phyloP scores from a whole-genome alignment of 2,329 filamentous ascomycete genomes.

The Penicillium sp. region DNA sequence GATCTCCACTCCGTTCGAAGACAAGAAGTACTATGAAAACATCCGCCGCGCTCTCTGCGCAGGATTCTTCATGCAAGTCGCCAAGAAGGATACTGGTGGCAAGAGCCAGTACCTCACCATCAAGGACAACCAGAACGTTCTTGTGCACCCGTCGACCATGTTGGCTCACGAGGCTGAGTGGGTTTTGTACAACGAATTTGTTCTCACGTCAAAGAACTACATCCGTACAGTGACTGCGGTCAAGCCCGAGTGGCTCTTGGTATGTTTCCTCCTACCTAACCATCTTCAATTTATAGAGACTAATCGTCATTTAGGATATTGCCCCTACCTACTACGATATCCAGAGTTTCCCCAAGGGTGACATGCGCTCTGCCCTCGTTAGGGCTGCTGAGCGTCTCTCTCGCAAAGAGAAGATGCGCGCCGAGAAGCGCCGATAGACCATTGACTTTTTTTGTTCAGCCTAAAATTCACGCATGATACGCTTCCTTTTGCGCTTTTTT shows the following conservation, averaged over 20 bases:
- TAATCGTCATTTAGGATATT: slow-evolving; percentile 67
- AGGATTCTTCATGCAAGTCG: slow-evolving; percentile 99
- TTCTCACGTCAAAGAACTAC: slow-evolving; percentile 97
- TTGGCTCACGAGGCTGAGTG: slow-evolving; percentile 87
- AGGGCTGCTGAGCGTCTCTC: slow-evolving; percentile 57
- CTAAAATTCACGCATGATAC: slow-evolving; percentile 12
- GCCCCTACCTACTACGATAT: slow-evolving; percentile 92
- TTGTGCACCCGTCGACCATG: slow-evolving; percentile 91
- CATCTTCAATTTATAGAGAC: slow-evolving; percentile 8
- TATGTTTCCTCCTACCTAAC: slow-evolving; percentile 49
- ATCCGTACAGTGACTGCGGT: slow-evolving; percentile 91
- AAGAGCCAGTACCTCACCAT: slow-evolving; percentile 88
- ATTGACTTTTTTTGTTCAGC: slow-evolving; percentile 6
- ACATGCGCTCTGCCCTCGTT: slow-evolving; percentile 70
- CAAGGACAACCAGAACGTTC: slow-evolving; percentile 92
- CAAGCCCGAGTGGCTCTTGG: slow-evolving; percentile 90
- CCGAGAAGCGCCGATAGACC: slow-evolving; percentile 38
- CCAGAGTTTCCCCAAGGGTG: slow-evolving; percentile 76
- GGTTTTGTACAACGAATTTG: slow-evolving; percentile 98
- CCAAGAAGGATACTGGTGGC: slow-evolving; percentile 83
- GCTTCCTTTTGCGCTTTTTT: slow-evolving; percentile 15
- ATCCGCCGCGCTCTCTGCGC: slow-evolving; percentile 89
- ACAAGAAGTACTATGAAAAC: slow-evolving; percentile 98
- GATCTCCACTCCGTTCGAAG: slow-evolving; percentile 82
- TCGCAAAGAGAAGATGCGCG: slow-evolving; percentile 54